Percentiles rank a stretch among this genome's conserved stretches.
Conservation (phyloP, 345 rosid species). For the Hypericum perforatum region DNA sequence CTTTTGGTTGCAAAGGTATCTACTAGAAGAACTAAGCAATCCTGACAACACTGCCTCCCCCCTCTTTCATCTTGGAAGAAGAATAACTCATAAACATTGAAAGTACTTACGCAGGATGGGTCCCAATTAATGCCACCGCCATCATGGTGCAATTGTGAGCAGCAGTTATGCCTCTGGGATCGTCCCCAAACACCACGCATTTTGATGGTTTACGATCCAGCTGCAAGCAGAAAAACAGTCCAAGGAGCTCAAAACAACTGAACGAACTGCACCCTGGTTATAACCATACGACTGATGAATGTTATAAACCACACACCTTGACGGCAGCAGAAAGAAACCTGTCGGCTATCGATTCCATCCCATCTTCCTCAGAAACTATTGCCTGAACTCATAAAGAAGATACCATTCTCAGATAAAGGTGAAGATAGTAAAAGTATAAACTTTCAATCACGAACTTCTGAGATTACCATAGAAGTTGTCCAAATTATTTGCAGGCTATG, state of each 20-base stretch:
- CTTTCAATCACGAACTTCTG: too few relatives aligned
- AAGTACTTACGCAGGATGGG: slow-evolving; percentile 71
- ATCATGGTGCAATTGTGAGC: slow-evolving; percentile 99
- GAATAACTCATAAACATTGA: too few relatives aligned
- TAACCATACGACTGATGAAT: background rate
- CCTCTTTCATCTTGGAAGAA: too few relatives aligned
- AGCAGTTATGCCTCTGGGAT: slow-evolving; percentile 79
- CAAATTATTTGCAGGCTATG: too few relatives aligned
- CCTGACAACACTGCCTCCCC: too few relatives aligned
- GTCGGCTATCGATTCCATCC: slow-evolving; percentile 94
- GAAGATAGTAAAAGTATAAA: too few relatives aligned
- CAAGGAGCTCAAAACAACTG: slow-evolving; percentile 7
- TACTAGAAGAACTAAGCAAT: too few relatives aligned
- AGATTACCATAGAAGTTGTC: too few relatives aligned
- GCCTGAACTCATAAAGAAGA: slow-evolving; percentile 36
- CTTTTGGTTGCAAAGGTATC: too few relatives aligned
- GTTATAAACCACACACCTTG: slow-evolving; percentile 38
- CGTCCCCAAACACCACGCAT: slow-evolving; percentile 92
- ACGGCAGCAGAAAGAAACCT: slow-evolving; percentile 86
- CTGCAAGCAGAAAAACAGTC: slow-evolving; percentile 29
- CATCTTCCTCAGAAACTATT: slow-evolving; percentile 86
- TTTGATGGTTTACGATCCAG: slow-evolving; percentile 90
- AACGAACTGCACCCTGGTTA: background rate
- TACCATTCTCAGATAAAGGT: background rate
- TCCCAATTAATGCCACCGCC: slow-evolving; percentile 83